These are phyloP conservation scores for Penicillium riverlandense DNA, from an alignment of 495 filamentous ascomycete genomes.

Conservation along the genomic window DNA sequence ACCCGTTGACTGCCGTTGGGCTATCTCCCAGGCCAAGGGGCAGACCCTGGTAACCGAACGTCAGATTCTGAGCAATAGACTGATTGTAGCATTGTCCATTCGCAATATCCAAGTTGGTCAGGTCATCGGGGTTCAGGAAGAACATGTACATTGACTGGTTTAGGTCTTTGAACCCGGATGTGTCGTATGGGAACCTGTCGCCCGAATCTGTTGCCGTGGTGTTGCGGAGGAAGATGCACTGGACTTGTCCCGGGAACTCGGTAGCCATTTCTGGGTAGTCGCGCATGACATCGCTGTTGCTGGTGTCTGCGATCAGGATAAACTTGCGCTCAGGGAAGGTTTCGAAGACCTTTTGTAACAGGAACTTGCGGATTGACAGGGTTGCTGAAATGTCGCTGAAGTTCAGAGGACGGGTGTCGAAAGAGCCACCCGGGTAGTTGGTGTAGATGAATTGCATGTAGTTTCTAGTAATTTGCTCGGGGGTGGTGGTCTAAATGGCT, in stretches of 20 bases:
- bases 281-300: slow-evolving; percentile 69
- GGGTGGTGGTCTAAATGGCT: slow-evolving; percentile 54
- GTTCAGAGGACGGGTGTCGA: slow-evolving; percentile 72
- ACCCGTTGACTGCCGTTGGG: slow-evolving; percentile 6
- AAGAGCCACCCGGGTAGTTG: slow-evolving; percentile 62
- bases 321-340: slow-evolving; percentile 71
- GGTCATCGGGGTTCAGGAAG: slow-evolving; percentile 63
- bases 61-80: slow-evolving; percentile 57
- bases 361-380: slow-evolving; percentile 57
- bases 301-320: slow-evolving; percentile 68
- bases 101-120: slow-evolving; percentile 58
- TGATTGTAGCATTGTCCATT: slow-evolving; percentile 62
- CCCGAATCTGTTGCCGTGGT: slow-evolving; percentile 56
- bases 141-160: slow-evolving; percentile 68
- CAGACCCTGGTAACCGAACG: slow-evolving; percentile 60
- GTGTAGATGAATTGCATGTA: slow-evolving; percentile 79
- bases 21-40: slow-evolving; percentile 22
- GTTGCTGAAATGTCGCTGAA: slow-evolving; percentile 68
- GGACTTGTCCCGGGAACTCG: slow-evolving; percentile 62
- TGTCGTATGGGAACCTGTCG: slow-evolving; percentile 66
- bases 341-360: slow-evolving; percentile 63
- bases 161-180: slow-evolving; percentile 56
- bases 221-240: slow-evolving; percentile 75
- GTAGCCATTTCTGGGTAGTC: slow-evolving; percentile 61
- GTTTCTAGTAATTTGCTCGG: slow-evolving; percentile 67